A percentile compares a stretch with the other conserved stretches of the same genome.
phyloP scores from a whole-genome alignment of 306 rosid genomes.

The Inga leiocalycina region DNA sequence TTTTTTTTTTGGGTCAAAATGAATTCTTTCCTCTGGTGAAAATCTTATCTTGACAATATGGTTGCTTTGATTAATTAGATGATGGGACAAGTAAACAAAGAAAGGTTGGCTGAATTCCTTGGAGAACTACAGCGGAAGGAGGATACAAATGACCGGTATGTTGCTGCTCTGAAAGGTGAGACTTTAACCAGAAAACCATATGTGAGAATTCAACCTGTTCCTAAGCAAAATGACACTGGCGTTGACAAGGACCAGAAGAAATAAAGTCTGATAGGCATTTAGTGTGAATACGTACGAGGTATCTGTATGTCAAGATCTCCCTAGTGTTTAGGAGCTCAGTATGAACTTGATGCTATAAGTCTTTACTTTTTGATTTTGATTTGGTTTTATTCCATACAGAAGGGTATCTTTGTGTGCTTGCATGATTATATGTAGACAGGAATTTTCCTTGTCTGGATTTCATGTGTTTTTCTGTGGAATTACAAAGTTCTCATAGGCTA shows the following conservation, averaged over 20 bases:
- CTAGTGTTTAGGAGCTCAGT: not conserved
- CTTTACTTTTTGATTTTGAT: not conserved
- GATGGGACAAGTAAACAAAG: slow-evolving; percentile 84
- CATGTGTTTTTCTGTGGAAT: slow-evolving; percentile 19
- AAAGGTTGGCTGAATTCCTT: slow-evolving; percentile 79
- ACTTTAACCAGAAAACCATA: slow-evolving; percentile 85
- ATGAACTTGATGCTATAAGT: slow-evolving; percentile 1
- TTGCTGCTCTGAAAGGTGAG: slow-evolving; percentile 84
- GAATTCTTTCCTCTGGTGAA: not conserved
- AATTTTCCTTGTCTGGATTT: not conserved
- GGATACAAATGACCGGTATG: slow-evolving; percentile 87
- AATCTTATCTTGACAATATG: not conserved
- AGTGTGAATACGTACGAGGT: slow-evolving; percentile 21
- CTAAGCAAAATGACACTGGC: slow-evolving; percentile 39
- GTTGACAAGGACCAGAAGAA: slow-evolving; percentile 47
- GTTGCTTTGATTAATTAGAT: slow-evolving; percentile 49
- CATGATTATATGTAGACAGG: slow-evolving; percentile 2
- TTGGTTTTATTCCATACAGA: slow-evolving; percentile 6
- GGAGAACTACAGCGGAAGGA: slow-evolving; percentile 89
- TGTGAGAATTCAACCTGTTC: slow-evolving; percentile 81
- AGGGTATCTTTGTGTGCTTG: not conserved
- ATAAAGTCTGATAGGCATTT: slow-evolving; percentile 33
- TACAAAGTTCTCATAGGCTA: slow-evolving; percentile 6
- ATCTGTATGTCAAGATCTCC: not conserved
- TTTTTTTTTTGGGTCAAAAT: not conserved